Conservation (phyloP, 2,329 filamentous ascomycete genomes). For the Stagonosporopsis vannaccii region DNA sequence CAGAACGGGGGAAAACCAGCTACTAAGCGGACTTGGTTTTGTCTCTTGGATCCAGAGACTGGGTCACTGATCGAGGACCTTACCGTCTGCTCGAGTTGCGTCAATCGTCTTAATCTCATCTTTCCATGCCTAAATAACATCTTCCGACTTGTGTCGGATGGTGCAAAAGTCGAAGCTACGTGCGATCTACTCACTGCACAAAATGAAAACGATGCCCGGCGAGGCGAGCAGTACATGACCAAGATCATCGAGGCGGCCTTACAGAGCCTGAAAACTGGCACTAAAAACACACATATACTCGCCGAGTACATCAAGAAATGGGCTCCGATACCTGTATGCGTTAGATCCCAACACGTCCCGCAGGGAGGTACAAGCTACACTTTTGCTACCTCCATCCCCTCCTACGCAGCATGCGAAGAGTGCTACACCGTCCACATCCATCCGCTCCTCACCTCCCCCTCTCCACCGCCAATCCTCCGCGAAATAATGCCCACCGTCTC, state of each 20-base stretch:
- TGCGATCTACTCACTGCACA: conserved; percentile 27
- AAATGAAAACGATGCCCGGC: conserved; percentile 6
- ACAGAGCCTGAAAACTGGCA: neutral
- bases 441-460: conserved; percentile 5
- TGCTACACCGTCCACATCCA: conserved; percentile 25
- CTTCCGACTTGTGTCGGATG: conserved; percentile 21
- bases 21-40: conserved; percentile 28
- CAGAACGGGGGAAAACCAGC: conserved; percentile 22
- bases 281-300: neutral
- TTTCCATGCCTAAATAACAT: conserved; percentile 22
- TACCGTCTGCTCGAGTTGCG: conserved; percentile 30
- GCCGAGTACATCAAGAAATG: neutral
- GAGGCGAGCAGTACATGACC: conserved; percentile 22
- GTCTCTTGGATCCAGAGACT: conserved; percentile 22
- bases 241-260: conserved; percentile 6
- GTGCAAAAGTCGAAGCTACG: conserved; percentile 24
- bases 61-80: conserved; percentile 25
- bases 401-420: conserved; percentile 26
- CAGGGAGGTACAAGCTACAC: neutral
- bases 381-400: conserved; percentile 7
- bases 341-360: neutral
- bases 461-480: neutral
- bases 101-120: conserved; percentile 21
- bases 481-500: neutral
- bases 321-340: neutral